These are phyloP conservation scores for Mortierella sp. DNA, from an alignment of 371 early-diverging fungal genomes.

Conservation along the genomic window DNA sequence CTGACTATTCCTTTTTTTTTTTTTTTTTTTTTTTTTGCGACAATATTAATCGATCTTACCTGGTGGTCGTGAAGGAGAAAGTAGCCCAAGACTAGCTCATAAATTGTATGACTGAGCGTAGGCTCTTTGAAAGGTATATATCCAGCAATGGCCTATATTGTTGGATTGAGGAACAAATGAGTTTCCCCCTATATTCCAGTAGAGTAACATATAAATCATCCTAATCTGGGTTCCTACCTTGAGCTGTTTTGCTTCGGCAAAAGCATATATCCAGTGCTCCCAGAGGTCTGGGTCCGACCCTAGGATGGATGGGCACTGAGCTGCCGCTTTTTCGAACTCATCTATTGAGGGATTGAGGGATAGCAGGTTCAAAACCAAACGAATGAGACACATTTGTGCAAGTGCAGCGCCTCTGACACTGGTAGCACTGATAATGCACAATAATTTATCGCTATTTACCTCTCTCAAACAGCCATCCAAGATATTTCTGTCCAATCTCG, in stretches of 20 bases:
- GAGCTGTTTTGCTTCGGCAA: slow-evolving; percentile 81
- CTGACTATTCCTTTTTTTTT: not conserved
- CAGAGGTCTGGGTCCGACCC: slow-evolving; percentile 78
- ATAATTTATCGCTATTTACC: slow-evolving; percentile 42
- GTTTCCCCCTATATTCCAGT: not conserved
- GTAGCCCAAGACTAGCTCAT: slow-evolving; percentile 88
- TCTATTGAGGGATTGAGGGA: slow-evolving; percentile 34
- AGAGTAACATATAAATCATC: slow-evolving; percentile 39
- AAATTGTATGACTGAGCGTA: slow-evolving; percentile 82
- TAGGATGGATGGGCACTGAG: slow-evolving; percentile 78
- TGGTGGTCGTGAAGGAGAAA: slow-evolving; percentile 74
- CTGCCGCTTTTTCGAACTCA: slow-evolving; percentile 80
- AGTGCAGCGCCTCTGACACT: not conserved
- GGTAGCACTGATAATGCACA: not conserved
- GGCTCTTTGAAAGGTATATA: slow-evolving; percentile 85
- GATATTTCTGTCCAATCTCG: slow-evolving; percentile 88
- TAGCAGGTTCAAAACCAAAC: not conserved
- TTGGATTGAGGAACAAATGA: not conserved
- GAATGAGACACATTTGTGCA: not conserved
- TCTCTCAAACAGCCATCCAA: slow-evolving; percentile 78
- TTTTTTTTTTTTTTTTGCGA: no score
- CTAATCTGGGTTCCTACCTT: slow-evolving; percentile 25
- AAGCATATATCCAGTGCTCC: slow-evolving; percentile 93
- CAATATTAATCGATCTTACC: slow-evolving; percentile 46
- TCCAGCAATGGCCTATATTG: slow-evolving; percentile 71